A percentile compares a stretch with the other conserved stretches of the same genome.
Conservation (phyloP, 2,329 filamentous ascomycete species). For the Cordyceps cateniannulata region DNA sequence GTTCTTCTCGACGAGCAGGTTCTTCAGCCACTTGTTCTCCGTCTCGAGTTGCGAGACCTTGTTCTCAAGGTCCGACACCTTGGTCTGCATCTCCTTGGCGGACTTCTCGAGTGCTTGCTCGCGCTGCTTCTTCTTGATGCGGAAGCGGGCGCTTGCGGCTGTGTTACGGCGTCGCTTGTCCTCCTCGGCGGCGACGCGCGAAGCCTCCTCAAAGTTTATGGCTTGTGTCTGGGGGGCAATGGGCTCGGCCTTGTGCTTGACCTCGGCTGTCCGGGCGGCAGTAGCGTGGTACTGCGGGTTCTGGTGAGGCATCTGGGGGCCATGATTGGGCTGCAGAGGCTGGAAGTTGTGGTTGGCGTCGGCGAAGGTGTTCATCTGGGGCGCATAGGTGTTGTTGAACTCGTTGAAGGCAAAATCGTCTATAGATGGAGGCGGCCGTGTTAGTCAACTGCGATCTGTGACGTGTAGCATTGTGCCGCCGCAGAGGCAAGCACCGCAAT, state of each 20-base stretch:
- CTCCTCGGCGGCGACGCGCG: slow-evolving; percentile 72
- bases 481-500: not conserved
- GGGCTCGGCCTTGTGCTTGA: slow-evolving; percentile 40
- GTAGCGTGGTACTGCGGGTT: slow-evolving; percentile 25
- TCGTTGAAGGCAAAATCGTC: slow-evolving; percentile 53
- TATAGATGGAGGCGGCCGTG: slow-evolving; percentile 36
- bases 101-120: slow-evolving; percentile 78
- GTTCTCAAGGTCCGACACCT: slow-evolving; percentile 65
- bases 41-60: slow-evolving; percentile 72
- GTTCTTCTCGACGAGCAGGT: slow-evolving; percentile 76
- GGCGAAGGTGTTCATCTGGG: slow-evolving; percentile 37
- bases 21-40: slow-evolving; percentile 77
- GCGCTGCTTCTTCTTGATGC: slow-evolving; percentile 93
- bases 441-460: slow-evolving; percentile 19
- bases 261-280: slow-evolving; percentile 28
- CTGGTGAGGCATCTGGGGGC: slow-evolving; percentile 23
- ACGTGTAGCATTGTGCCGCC: not conserved
- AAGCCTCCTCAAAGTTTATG: slow-evolving; percentile 61
- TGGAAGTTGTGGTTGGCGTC: slow-evolving; percentile 35
- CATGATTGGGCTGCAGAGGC: slow-evolving; percentile 47
- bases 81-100: slow-evolving; percentile 77
- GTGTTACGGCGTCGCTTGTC: slow-evolving; percentile 88
- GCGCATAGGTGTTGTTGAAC: slow-evolving; percentile 46
- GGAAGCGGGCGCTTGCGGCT: slow-evolving; percentile 80
- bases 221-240: slow-evolving; percentile 34